Percentiles rank a stretch among this genome's conserved stretches.
Evolutionary conservation across 1,284 basidiomycete genomes (phyloP).

Genomic region (Prillingera fragicola): DNA sequence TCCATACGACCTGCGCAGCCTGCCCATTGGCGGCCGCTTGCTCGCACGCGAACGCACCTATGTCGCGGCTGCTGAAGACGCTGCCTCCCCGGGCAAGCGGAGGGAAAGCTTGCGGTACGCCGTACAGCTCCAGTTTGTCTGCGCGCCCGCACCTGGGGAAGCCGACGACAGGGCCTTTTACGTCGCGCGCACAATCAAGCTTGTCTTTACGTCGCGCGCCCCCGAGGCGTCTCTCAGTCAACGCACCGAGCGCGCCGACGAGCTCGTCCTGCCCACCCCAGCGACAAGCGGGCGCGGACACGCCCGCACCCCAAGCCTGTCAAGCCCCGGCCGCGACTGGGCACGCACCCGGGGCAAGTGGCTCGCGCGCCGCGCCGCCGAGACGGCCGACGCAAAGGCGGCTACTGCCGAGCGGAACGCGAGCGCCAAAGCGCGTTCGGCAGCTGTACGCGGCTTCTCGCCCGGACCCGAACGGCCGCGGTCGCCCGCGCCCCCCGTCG

Average conservation of each 20-base stretch:
- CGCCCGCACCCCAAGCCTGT: no score
- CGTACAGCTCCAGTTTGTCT: conserved; percentile 49
- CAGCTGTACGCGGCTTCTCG: not conserved
- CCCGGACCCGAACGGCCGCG: not conserved
- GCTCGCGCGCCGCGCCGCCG: not conserved
- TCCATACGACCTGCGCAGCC: conserved; percentile 50
- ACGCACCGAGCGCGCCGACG: conserved; percentile 38
- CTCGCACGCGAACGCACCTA: conserved; percentile 42
- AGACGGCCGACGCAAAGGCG: no score
- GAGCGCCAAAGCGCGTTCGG: conserved; percentile 1
- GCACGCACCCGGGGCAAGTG: not conserved
- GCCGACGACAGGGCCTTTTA: conserved; percentile 27
- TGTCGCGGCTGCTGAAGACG: conserved; percentile 7
- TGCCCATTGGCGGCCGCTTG: conserved; percentile 40
- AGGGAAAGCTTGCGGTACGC: conserved; percentile 44
- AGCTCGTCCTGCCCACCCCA: conserved; percentile 31
- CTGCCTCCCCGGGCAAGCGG: not conserved
- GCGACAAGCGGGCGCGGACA: conserved; percentile 1
- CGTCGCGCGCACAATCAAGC: conserved; percentile 35
- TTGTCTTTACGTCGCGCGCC: conserved; percentile 37
- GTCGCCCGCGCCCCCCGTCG: not conserved
- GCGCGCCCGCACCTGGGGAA: conserved; percentile 11
- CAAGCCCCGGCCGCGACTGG: not conserved
- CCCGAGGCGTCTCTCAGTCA: conserved; percentile 20
- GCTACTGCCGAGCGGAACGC: not conserved